phyloP scores from a whole-genome alignment of 768 basidiomycete species.

The Strobilomyces confusus region DNA sequence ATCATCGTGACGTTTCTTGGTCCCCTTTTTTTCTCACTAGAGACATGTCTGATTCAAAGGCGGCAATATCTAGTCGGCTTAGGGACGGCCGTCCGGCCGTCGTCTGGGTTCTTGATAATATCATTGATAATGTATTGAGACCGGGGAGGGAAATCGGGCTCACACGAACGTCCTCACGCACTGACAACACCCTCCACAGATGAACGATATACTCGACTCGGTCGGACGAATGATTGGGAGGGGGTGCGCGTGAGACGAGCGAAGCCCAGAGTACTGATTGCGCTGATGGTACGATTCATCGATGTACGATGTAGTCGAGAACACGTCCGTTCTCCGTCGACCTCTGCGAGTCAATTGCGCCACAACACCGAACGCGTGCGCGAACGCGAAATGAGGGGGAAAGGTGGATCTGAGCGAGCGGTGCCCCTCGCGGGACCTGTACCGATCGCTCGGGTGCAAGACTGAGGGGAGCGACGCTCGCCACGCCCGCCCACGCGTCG shows the following conservation, averaged over 20 bases:
- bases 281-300: too few relatives aligned
- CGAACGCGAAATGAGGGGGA: too few relatives aligned
- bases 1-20: not conserved
- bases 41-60: too few relatives aligned
- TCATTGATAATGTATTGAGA: not conserved
- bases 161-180: too few relatives aligned
- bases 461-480: too few relatives aligned
- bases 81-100: not conserved
- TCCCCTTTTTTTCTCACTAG: not conserved
- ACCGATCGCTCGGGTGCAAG: not conserved
- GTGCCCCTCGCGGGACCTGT: not conserved
- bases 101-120: not conserved
- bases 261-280: too few relatives aligned
- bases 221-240: too few relatives aligned
- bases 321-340: not conserved
- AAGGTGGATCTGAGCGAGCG: not conserved
- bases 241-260: too few relatives aligned
- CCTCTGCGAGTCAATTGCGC: not conserved
- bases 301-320: too few relatives aligned
- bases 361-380: not conserved
- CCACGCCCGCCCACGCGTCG: too few relatives aligned
- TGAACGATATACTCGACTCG: too few relatives aligned
- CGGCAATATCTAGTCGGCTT: not conserved
- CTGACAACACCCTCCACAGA: too few relatives aligned
- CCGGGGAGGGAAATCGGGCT: not conserved